Evolutionary conservation across 192 early-diverging fungal genomes (phyloP).

Genomic region (Coemansia sp.): DNA sequence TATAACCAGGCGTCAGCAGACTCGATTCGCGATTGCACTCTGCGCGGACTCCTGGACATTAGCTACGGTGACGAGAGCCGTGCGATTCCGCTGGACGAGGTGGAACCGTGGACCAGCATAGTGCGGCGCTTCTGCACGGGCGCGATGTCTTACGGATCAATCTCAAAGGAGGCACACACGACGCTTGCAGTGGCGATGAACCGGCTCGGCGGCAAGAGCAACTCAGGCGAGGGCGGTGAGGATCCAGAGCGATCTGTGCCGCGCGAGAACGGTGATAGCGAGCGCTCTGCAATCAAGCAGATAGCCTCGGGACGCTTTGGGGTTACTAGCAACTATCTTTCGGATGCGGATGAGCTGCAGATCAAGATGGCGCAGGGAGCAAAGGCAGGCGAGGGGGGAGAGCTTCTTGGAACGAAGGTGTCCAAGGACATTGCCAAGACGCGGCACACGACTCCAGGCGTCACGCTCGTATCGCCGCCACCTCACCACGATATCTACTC

Average conservation of each 20-base stretch:
- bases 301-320: conserved; percentile 98
- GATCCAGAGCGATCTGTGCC: conserved; percentile 80
- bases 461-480: conserved; percentile 94
- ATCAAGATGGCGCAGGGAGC: conserved; percentile 99
- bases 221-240: conserved; percentile 99
- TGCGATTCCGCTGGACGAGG: conserved; percentile 84
- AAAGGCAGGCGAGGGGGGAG: conserved; percentile 97
- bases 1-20: conserved; percentile 80
- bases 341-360: conserved; percentile 95
- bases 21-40: conserved; percentile 85
- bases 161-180: conserved; percentile 91
- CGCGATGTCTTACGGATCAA: conserved; percentile 98
- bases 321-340: conserved; percentile 91
- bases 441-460: conserved; percentile 92
- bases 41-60: conserved; percentile 93
- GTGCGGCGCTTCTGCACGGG: conserved; percentile 96
- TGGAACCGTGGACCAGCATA: conserved; percentile 97
- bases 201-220: conserved; percentile 92
- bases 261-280: conserved; percentile 69
- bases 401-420: conserved; percentile 73
- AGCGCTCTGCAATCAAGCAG: conserved; percentile 97
- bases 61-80: conserved; percentile 47
- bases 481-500: conserved; percentile 99
- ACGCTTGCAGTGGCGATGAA: conserved; percentile 96
- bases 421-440: conserved; percentile 78